A percentile compares a stretch with the other conserved stretches of the same genome.
These are phyloP conservation scores for Trematosphaeria pertusa DNA, from an alignment of 2,329 filamentous ascomycete genomes.

Conservation along the genomic window DNA sequence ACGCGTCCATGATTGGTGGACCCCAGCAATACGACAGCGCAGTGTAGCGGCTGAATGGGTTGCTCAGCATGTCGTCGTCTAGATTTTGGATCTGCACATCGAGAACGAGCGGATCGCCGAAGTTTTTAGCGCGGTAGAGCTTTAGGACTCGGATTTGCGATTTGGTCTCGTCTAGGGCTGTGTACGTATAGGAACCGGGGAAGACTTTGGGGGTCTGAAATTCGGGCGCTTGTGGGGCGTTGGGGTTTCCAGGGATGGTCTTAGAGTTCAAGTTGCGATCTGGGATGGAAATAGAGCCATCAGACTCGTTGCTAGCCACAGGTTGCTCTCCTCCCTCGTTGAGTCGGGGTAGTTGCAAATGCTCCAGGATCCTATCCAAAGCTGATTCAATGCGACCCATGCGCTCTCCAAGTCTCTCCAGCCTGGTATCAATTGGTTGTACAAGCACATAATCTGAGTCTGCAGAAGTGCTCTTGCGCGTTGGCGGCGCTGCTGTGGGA, in stretches of 20 bases:
- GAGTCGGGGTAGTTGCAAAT: not conserved
- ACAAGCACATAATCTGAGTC: not conserved
- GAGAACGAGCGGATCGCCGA: slow-evolving; percentile 2
- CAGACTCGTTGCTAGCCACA: not conserved
- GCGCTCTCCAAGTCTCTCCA: not conserved
- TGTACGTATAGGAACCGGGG: slow-evolving; percentile 3
- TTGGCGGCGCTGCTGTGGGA: no score
- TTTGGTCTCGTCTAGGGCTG: not conserved
- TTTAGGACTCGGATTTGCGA: slow-evolving; percentile 3
- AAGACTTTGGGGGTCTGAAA: not conserved
- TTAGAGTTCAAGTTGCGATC: not conserved
- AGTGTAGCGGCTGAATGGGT: not conserved
- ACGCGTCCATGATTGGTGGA: not conserved
- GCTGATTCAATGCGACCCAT: not conserved
- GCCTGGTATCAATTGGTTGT: not conserved
- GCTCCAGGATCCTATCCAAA: not conserved
- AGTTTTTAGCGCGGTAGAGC: not conserved
- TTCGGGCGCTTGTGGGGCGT: not conserved
- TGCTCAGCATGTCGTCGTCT: not conserved
- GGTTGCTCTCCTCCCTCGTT: not conserved
- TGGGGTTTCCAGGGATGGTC: not conserved
- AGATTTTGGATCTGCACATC: slow-evolving; percentile 2
- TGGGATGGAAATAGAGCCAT: no score
- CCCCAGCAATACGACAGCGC: slow-evolving; percentile 6
- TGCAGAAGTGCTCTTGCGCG: not conserved